These are phyloP conservation scores for Sphaerobolus stellatus DNA, from an alignment of 1,284 basidiomycete species.

Conservation along the genomic window DNA sequence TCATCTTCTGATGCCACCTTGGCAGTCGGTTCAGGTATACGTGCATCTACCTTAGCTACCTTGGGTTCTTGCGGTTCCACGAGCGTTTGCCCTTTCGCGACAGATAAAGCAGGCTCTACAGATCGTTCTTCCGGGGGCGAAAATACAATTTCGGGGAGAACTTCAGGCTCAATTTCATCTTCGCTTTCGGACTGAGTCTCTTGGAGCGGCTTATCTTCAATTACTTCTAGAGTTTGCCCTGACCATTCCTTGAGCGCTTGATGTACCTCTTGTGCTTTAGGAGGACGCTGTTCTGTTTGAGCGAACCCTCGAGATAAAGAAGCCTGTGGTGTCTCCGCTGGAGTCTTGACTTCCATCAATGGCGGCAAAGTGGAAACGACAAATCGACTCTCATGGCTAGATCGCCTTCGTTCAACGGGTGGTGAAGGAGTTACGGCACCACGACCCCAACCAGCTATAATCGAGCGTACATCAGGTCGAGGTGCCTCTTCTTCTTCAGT, in stretches of 20 bases:
- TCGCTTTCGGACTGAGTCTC: too few relatives aligned
- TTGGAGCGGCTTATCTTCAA: too few relatives aligned
- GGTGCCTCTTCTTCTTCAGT: constrained; percentile 6
- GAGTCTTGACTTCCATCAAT: constrained; percentile 65
- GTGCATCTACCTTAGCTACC: too few relatives aligned
- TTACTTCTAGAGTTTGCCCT: background rate
- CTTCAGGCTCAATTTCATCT: too few relatives aligned
- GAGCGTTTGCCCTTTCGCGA: too few relatives aligned
- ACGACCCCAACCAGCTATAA: constrained; percentile 20
- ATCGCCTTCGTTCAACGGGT: constrained; percentile 55
- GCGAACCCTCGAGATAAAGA: constrained; percentile 39
- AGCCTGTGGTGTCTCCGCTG: constrained; percentile 56
- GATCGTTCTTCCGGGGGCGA: too few relatives aligned
- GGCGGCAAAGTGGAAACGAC: constrained; percentile 54
- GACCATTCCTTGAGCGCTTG: background rate
- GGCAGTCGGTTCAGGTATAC: too few relatives aligned
- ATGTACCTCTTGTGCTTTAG: background rate
- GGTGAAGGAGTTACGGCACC: background rate
- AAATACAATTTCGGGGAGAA: too few relatives aligned
- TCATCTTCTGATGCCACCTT: background rate
- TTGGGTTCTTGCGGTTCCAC: too few relatives aligned
- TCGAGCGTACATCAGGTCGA: constrained; percentile 12
- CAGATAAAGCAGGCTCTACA: too few relatives aligned
- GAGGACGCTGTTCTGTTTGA: background rate
- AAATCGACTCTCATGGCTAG: constrained; percentile 61